These are phyloP conservation scores for Circinella minor DNA, from an alignment of 371 early-diverging fungal genomes.

Conservation along the genomic window DNA sequence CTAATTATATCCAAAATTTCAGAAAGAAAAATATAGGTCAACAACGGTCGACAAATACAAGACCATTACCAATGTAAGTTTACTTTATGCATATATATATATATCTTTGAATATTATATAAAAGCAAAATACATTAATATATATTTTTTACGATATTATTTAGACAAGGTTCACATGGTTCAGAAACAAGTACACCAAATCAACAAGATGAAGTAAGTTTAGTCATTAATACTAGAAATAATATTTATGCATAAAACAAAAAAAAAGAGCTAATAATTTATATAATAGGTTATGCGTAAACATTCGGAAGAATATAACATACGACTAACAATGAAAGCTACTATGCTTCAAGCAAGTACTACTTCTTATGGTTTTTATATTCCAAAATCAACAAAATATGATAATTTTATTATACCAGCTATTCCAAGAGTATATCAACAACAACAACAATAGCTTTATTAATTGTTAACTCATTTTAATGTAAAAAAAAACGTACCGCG, in stretches of 20 bases:
- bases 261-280: background rate
- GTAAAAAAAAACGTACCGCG: too few species aligned
- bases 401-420: slow-evolving; percentile 31
- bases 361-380: slow-evolving; percentile 26
- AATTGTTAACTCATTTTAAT: too few species aligned
- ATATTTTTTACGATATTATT: background rate
- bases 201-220: slow-evolving; percentile 11
- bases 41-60: background rate
- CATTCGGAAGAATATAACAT: slow-evolving; percentile 28
- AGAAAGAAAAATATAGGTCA: background rate
- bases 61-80: background rate
- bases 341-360: slow-evolving; percentile 19
- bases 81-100: background rate
- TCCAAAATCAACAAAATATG: slow-evolving; percentile 19
- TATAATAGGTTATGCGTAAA: slow-evolving; percentile 19
- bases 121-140: background rate
- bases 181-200: background rate
- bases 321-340: slow-evolving; percentile 23
- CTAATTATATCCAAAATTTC: background rate
- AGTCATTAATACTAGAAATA: too few species aligned
- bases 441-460: background rate
- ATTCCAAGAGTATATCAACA: slow-evolving; percentile 20
- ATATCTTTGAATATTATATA: too few species aligned
- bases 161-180: slow-evolving; percentile 5
- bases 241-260: too few species aligned